Conservation (phyloP, 345 rosid genomes). For the Eucalyptus shirleyi region DNA sequence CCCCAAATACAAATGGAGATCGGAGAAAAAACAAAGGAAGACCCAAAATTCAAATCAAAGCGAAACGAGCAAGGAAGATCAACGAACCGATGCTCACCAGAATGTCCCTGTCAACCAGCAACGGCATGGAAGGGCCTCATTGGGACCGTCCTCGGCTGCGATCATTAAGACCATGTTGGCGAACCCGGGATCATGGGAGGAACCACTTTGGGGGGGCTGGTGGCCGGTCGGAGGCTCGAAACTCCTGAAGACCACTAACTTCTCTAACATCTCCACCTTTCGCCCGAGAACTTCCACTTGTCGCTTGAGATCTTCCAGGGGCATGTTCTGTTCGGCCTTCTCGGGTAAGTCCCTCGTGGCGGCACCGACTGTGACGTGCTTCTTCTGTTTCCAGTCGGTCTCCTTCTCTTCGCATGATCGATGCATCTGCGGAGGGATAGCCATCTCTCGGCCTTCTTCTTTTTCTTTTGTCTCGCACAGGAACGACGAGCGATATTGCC, state of each 20-base stretch:
- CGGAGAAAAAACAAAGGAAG: background rate
- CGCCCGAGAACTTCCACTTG: background rate
- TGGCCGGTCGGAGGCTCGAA: conserved; percentile 22
- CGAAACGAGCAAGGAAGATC: too few relatives aligned
- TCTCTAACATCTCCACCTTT: background rate
- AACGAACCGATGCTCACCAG: conserved; percentile 26
- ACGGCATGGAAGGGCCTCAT: conserved; percentile 12
- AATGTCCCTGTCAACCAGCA: conserved; percentile 50
- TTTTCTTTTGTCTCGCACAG: too few relatives aligned
- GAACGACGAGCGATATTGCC: background rate
- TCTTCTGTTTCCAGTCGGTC: conserved; percentile 3
- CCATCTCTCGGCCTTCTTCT: background rate
- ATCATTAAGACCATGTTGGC: conserved; percentile 4
- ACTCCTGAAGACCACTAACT: background rate
- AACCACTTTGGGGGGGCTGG: background rate
- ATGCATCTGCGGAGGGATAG: background rate
- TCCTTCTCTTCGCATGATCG: background rate
- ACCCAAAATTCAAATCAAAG: background rate
- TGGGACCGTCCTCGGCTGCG: background rate
- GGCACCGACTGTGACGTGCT: too few relatives aligned
- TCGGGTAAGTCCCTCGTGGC: too few relatives aligned
- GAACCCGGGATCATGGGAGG: conserved; percentile 4
- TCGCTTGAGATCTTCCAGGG: conserved; percentile 1
- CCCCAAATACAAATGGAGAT: background rate
- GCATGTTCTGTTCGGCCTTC: too few relatives aligned